These are phyloP conservation scores for Apiotrichum laibachii DNA, from an alignment of 1,284 basidiomycete genomes.

Conservation along the genomic window DNA sequence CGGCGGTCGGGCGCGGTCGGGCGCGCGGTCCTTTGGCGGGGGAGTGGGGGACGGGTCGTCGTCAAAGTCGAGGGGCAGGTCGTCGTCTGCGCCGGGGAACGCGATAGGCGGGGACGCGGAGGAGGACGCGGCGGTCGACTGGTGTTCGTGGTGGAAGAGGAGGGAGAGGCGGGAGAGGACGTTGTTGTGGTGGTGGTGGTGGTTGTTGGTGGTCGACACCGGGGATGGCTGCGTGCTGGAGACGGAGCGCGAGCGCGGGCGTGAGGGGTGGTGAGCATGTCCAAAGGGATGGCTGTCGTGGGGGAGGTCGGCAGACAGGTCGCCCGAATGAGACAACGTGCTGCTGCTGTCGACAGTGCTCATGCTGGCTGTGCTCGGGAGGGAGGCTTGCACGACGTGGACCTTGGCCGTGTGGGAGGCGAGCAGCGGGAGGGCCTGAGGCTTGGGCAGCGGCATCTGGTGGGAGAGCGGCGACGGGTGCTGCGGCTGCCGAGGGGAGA, in stretches of 20 bases:
- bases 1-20: not conserved
- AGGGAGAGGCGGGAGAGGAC: constrained; percentile 19
- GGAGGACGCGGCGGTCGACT: not conserved
- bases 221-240: not conserved
- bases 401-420: not conserved
- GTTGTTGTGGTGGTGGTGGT: not conserved
- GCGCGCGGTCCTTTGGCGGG: not conserved
- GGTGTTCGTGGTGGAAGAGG: constrained; percentile 15
- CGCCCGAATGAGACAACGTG: no score
- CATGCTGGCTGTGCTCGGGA: not conserved
- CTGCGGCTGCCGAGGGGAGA: no score
- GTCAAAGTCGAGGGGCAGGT: not conserved
- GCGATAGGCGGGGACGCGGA: not conserved
- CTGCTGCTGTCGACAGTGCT: not conserved
- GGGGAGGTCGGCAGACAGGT: no score
- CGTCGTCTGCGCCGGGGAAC: constrained; percentile 7
- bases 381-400: not conserved
- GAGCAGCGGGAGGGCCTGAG: no score
- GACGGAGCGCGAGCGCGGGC: not conserved
- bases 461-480: not conserved
- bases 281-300: no score
- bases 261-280: no score
- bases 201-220: not conserved
- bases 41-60: not conserved
- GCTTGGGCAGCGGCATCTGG: not conserved